Base-by-base conservation (phyloP, 108 stramenopile species). In the Schizochytrium sp. region DNA sequence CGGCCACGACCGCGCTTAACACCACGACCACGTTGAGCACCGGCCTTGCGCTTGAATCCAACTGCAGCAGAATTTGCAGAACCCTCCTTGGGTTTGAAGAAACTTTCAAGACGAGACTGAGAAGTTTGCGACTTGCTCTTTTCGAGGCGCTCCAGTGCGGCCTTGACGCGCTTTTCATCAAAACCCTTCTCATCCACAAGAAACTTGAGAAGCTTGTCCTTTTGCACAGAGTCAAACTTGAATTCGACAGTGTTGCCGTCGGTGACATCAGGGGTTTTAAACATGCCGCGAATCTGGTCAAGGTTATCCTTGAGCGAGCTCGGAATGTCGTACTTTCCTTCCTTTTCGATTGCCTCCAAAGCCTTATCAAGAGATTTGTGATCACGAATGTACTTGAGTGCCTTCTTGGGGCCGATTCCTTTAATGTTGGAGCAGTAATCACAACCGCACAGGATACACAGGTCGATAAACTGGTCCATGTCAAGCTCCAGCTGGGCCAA, bases 391-490 rank as follows among this genome's bases (percentile, higher is more conserved):
- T 98, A 92, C 87, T 96, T 97, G 57, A 98, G 91, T 4, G 98
- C 98, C 49, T 97, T 98, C 91, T 98, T 98, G 19, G 99, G 99
- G 44, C 99, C 99, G 44, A 99, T 95, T 61, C 98, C 98, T 38
- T 94, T 93, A 91, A 99, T 99, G 61, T 94, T 96, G 72, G 96
- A 96, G 73, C 96, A 96, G 92, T 99, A 99, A 94, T 99, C 99
- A 90, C 99, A 99, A 61, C 99, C 98, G 60, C 93, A 92, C 28
- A 99, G 93, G 88, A 99, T 97, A 89, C 99, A 99, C 72, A 99
- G 90, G 90, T 99, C 99, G 7, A 99, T 96, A 94, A 99, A 99
- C 87, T 99, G 96, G 61, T 97, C 97, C 76, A 98, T 96, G 12
- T 95, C 93, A 45, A 99, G 91, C 38, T 91, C 96, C 72, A 99